Conservation (phyloP, 1,284 basidiomycete genomes). For the Ustilago loliicola region DNA sequence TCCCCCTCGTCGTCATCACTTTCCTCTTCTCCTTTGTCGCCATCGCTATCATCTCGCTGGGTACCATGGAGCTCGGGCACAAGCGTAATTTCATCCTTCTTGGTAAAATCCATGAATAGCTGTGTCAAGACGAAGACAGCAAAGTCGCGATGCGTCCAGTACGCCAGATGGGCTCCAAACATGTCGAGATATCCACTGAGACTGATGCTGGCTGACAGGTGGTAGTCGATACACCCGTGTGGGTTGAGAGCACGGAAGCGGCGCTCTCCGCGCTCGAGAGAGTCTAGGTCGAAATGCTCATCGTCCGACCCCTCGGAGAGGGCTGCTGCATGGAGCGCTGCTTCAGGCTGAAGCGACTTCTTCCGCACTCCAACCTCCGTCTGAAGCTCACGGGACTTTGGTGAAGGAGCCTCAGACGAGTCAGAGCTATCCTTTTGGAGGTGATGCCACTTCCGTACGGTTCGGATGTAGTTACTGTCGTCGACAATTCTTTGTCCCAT, state of each 20-base stretch:
- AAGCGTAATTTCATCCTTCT: slow-evolving; percentile 30
- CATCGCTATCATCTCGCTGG: slow-evolving; percentile 25
- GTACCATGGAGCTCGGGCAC: slow-evolving; percentile 35
- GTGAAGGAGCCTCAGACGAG: slow-evolving; percentile 3
- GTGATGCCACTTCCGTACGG: slow-evolving; percentile 43
- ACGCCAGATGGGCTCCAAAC: slow-evolving; percentile 61
- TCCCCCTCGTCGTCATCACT: slow-evolving; percentile 15
- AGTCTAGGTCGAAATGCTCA: slow-evolving; percentile 32
- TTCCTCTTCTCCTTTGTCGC: slow-evolving; percentile 62
- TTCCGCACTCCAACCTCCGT: slow-evolving; percentile 26
- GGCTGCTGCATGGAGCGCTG: slow-evolving; percentile 12
- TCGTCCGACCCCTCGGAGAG: slow-evolving; percentile 15
- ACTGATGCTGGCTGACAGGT: slow-evolving; percentile 39
- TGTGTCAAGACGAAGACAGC: slow-evolving; percentile 63
- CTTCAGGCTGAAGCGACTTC: slow-evolving; percentile 32
- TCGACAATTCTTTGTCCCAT: slow-evolving; percentile 27
- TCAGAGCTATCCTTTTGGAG: slow-evolving; percentile 13
- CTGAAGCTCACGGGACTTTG: slow-evolving; percentile 1
- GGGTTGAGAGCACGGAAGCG: slow-evolving; percentile 66
- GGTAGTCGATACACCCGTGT: slow-evolving; percentile 66
- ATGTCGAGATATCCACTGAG: slow-evolving; percentile 60
- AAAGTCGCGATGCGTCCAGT: slow-evolving; percentile 64
- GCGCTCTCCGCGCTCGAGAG: slow-evolving; percentile 43
- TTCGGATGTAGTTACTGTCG: slow-evolving; percentile 40
- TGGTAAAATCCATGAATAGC: slow-evolving; percentile 55